Base-by-base conservation (phyloP, 805 yeast species). In the Metschnikowia kunwiensis region DNA sequence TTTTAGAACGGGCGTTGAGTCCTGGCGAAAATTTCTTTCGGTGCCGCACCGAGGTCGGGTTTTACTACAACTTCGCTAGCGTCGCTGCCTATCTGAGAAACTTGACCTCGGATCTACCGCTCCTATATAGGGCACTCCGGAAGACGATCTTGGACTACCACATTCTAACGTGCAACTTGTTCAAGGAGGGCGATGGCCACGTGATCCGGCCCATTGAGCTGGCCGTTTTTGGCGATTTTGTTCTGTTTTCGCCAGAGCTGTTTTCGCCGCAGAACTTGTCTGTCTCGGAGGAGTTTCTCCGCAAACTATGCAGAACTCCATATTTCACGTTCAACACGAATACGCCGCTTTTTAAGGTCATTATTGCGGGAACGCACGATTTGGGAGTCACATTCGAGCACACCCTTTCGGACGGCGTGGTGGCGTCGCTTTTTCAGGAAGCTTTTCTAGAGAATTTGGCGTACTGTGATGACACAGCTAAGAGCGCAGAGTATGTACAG, bases 361-460 rank as follows among this genome's bases (percentile, higher is more conserved):
- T 59, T 13, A 25, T 64, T 7, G 34, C 52, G 2, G 63, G 59
- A 1, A 34, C 44, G 2, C 38, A 38, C 16, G 43, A 53, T 20
- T 34, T 65, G 15, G 51, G 57, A 4, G 60, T 37, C 3, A 50
- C 52, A 0, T 55, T 61, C 16, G 72, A 66, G 33, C 72, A 66
- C 43, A 57, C 69, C 5, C 51, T 63, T 10, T 58, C 57, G 8
- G 72, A 66, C 42, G 72, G 71, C 3, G 46, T 64, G 6, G 65
- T 55, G 8, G 70, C 60, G 0, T 50, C 46, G 17, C 46, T 45
- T 27, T 58, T 65, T 45, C 69, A 64, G 34, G 65, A 65, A 41
- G 48, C 55, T 3, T 52, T 64, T n/a, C 40, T 64, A 20, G 54
- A 58, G 12, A 55, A 54, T 29, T 40, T 63, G 31, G 54, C 54